Evolutionary conservation across 306 rosid species (phyloP).

Genomic region (Vicia faba): DNA sequence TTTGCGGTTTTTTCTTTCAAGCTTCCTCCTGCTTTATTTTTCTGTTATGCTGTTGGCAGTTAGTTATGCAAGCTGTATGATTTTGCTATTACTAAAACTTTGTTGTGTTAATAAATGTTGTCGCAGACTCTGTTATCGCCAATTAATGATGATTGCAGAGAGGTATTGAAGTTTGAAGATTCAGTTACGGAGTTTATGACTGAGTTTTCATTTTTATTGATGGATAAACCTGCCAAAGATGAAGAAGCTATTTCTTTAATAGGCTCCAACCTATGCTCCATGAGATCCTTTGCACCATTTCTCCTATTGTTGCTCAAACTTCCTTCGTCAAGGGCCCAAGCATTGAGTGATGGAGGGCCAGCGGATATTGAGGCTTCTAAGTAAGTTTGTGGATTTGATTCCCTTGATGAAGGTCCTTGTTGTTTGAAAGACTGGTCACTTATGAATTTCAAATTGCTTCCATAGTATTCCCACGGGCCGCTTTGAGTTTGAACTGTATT

Average conservation of each 20-base stretch:
- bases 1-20: no score
- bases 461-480: conserved; percentile 53
- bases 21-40: no score
- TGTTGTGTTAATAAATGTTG: no score
- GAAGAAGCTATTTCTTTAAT: conserved; percentile 65
- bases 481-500: conserved; percentile 51
- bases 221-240: conserved; percentile 50
- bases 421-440: conserved; percentile 46
- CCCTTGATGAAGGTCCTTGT: conserved; percentile 51
- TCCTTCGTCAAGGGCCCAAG: conserved; percentile 76
- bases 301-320: conserved; percentile 50
- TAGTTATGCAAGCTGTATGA: no score
- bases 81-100: no score
- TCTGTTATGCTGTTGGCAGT: no score
- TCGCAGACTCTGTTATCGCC: no score
- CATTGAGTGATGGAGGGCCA: conserved; percentile 93
- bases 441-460: conserved; percentile 46
- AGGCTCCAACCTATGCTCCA: conserved; percentile 54
- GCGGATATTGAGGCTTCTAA: conserved; percentile 56
- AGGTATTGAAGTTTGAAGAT: conserved; percentile 38
- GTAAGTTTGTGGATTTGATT: conserved; percentile 41
- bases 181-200: conserved; percentile 22
- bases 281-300: conserved; percentile 42
- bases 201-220: conserved; percentile 45
- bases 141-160: no score